Evolutionary conservation across 2,329 filamentous ascomycete species (phyloP).

Genomic region (Emergomyces orientalis): DNA sequence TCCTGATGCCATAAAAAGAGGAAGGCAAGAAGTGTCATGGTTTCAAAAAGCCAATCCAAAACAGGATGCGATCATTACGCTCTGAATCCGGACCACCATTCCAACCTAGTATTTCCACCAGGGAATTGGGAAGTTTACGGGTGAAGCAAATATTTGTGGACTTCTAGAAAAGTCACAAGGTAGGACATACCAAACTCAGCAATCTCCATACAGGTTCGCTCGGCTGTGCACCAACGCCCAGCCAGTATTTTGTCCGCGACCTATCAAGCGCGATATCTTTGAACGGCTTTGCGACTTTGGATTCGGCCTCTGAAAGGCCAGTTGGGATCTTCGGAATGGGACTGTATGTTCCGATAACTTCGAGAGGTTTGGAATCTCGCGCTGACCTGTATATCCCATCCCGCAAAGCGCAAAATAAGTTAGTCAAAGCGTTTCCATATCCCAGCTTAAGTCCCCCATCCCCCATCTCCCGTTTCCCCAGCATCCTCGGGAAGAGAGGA

Average conservation of each 20-base stretch:
- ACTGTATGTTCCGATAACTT: slow-evolving; percentile 70
- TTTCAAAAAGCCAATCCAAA: neutral
- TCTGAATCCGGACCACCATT: neutral
- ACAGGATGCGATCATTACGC: neutral
- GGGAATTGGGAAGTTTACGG: neutral
- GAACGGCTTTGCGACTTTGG: slow-evolving; percentile 55
- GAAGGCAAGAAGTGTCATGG: neutral
- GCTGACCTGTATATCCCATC: slow-evolving; percentile 54
- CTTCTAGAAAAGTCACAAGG: neutral
- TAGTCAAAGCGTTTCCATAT: neutral
- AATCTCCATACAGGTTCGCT: slow-evolving; percentile 82
- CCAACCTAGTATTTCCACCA: neutral
- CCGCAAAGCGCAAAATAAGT: neutral
- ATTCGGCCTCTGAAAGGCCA: slow-evolving; percentile 39
- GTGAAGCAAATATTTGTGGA: neutral
- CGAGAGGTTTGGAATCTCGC: slow-evolving; percentile 77
- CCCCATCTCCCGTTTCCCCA: neutral
- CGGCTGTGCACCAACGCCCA: slow-evolving; percentile 92
- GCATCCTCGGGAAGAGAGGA: neutral
- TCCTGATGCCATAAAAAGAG: neutral
- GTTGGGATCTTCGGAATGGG: slow-evolving; percentile 48
- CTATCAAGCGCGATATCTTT: slow-evolving; percentile 89
- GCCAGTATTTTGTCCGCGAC: slow-evolving; percentile 80
- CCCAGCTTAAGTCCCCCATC: neutral
- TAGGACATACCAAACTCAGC: slow-evolving; percentile 35